Evolutionary conservation across 2,329 filamentous ascomycete species (phyloP), one percentile per base, ranked within the genome.

Genomic region (Sarocladiaceae sp.): DNA sequence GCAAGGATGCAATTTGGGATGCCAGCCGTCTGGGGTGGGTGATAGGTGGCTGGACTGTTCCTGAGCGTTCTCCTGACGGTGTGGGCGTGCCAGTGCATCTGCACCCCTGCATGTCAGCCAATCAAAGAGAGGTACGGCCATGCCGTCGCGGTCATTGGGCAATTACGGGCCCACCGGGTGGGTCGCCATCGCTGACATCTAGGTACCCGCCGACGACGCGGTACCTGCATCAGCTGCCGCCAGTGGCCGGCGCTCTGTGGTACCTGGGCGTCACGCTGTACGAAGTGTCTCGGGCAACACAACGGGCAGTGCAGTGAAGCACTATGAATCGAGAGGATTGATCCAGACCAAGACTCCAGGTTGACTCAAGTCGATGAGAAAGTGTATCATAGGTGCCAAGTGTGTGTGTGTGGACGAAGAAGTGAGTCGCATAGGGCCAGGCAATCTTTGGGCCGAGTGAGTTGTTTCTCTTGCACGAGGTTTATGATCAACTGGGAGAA

Each of bases 171-270:
- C 44, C 26, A 33, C n/a, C 22, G 15, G 20, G 44, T 20, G 44
- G 44, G 40, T 6, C 28, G 13, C 25, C 12, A 22, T 48, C 44
- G 26, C 44, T 48, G 18, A 11, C 23, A 31, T 29, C 22, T n/a
- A 48, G 44, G 44, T 48, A 48, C 44, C 44, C 44, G 44, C 44
- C 26, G 15, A 33, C 44, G 44, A 48, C 25, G 44, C 44, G 44
- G 44, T 48, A 48, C 44, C 44, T 48, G 44, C 44, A 26, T 29
- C 44, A 48, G 44, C 22, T 8, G 22, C 8, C 22, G 20, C 23
- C 40, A 6, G 40, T 44, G 23, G 40, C 22, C 28, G 40, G 40
- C 40, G 23, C 40, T 15, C 22, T 44, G 40, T 44, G 40, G 40
- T 44, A 44, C 40, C 13, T 3, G 7, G 40, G 40, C 40, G 40